Conservation (phyloP, 331 rosid genomes). For the Arachis monticola region DNA sequence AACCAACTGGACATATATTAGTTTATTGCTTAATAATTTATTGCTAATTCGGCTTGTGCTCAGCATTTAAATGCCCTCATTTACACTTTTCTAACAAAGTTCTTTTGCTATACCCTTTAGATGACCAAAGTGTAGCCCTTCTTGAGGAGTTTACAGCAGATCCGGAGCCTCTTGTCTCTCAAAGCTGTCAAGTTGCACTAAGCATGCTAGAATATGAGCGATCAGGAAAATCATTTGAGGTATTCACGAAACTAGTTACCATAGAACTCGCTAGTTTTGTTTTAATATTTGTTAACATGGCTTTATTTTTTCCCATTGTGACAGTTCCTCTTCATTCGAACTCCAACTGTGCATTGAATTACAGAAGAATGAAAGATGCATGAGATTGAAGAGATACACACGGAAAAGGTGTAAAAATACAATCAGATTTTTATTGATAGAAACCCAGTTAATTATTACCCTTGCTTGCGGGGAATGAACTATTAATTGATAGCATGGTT, state of each 20-base stretch:
- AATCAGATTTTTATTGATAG: conserved; percentile 14
- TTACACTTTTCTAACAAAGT: conserved; percentile 21
- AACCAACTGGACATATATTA: background rate
- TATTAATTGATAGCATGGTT: no score
- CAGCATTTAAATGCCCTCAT: conserved; percentile 24
- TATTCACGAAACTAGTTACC: conserved; percentile 38
- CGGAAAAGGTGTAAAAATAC: background rate
- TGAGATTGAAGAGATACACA: conserved; percentile 10
- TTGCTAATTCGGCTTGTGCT: background rate
- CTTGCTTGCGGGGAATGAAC: no score
- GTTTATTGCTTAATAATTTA: background rate
- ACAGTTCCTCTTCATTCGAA: conserved; percentile 90
- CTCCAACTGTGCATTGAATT: conserved; percentile 58
- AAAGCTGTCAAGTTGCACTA: conserved; percentile 97
- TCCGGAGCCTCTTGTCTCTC: conserved; percentile 93
- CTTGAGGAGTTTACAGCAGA: conserved; percentile 79
- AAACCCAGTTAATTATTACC: no score
- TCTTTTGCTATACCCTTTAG: conserved; percentile 49
- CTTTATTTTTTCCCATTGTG: conserved; percentile 25
- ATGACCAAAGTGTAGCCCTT: conserved; percentile 80
- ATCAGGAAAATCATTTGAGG: conserved; percentile 95
- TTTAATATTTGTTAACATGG: conserved; percentile 35
- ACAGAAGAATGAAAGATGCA: conserved; percentile 34
- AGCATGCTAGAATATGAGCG: conserved; percentile 90
- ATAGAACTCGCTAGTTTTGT: conserved; percentile 26